Conservation (phyloP, 306 rosid genomes). For the Notholithocarpus densiflorus region DNA sequence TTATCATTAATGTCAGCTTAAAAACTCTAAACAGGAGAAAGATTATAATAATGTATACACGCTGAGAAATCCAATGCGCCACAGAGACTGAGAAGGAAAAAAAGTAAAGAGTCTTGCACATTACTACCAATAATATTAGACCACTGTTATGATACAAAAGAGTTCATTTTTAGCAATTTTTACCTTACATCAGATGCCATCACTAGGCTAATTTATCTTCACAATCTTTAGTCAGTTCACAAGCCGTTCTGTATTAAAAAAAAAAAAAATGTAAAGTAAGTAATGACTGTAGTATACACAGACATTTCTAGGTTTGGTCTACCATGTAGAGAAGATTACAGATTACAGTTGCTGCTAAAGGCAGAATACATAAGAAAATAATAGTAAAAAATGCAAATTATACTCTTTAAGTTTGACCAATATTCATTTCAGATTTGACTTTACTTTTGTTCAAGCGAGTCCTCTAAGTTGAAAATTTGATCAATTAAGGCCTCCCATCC, state of each 20-base stretch:
- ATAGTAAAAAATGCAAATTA: too few species aligned
- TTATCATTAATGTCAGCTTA: neutral
- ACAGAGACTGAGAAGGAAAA: conserved; percentile 26
- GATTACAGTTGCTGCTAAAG: neutral
- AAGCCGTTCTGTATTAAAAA: conserved; percentile 62
- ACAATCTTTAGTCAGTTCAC: conserved; percentile 53
- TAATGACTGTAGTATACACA: neutral
- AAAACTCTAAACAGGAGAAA: neutral
- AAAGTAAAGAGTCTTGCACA: conserved; percentile 30
- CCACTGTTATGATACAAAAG: conserved; percentile 44
- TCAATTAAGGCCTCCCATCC: too few species aligned
- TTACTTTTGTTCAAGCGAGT: too few species aligned
- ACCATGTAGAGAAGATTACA: neutral
- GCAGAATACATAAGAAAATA: neutral
- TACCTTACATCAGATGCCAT: conserved; percentile 54
- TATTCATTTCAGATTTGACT: too few species aligned
- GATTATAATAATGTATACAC: conserved; percentile 28
- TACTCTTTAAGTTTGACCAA: too few species aligned
- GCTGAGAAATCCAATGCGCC: conserved; percentile 44
- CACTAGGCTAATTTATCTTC: conserved; percentile 73
- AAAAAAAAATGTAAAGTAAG: conserved; percentile 3
- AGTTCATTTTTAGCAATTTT: conserved; percentile 45
- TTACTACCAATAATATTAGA: conserved; percentile 37
- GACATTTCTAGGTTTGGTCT: neutral
- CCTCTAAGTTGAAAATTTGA: too few species aligned